phyloP scores from a whole-genome alignment of 2,329 filamentous ascomycete genomes.

The Penicillium paneum region DNA sequence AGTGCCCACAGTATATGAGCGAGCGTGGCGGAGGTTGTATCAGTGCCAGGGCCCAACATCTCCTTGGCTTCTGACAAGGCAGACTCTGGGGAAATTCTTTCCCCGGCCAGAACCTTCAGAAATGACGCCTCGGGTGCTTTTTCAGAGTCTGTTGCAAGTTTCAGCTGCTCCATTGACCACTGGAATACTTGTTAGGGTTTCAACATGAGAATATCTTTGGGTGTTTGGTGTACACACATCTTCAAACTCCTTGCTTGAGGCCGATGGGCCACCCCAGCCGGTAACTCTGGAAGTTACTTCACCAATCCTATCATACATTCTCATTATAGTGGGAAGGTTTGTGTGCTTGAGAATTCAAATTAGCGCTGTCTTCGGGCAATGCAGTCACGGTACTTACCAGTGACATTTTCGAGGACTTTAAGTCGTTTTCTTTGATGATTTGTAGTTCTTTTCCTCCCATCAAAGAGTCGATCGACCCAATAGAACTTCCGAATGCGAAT shows the following conservation, averaged over 20 bases:
- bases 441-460: background rate
- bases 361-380: background rate
- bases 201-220: background rate
- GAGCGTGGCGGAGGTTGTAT: background rate
- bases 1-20: background rate
- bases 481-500: background rate
- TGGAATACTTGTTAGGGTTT: background rate
- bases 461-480: background rate
- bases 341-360: background rate
- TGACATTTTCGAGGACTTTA: background rate
- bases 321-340: background rate
- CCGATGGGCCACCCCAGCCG: background rate
- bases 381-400: background rate
- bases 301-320: background rate
- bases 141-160: background rate
- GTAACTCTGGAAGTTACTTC: background rate
- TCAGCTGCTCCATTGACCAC: background rate
- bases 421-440: background rate
- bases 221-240: background rate
- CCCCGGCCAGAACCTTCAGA: background rate
- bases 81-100: background rate
- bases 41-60: background rate
- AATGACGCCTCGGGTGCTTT: background rate
- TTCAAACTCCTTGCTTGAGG: background rate
- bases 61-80: background rate